Evolutionary conservation across 1,284 basidiomycete genomes (phyloP), one percentile per base, ranked within the genome.

Genomic region (Cryptococcus floricola): DNA sequence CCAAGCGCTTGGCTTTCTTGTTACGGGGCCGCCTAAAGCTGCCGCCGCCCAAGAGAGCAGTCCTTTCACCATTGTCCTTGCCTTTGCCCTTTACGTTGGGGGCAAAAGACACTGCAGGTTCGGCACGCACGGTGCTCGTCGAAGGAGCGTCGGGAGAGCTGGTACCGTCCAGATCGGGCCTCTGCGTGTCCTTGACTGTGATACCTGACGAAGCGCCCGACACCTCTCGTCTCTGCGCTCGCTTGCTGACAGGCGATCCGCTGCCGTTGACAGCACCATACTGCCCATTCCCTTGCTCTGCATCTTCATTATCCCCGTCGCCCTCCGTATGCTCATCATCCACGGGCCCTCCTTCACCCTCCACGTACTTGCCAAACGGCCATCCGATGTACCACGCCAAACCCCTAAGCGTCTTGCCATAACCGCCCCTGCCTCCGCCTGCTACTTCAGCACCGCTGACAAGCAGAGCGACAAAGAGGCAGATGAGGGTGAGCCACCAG

Each of bases 281-380:
- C 8, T 45, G 28, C 52, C 59, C 56, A 4, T 41, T 23, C 8
- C 25, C 55, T 4, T 55, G 44, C 16, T 62, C 64, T 4, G 62
- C 81, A 41, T 82, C 80, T 13, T 77, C 77, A 3, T 76, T 70
- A 5, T 75, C 76, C 44, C 61, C 59, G 18, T 55, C 56, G 16
- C 66, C 54, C 42, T 63, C 62, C 10, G 19, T 27, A 25, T 23
- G 9, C 25, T 46, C 44, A 10, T 46, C 44, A 19, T 46, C 66
- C 18, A 68, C 58, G 56, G 78, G 70, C 45, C 77, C 64, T 23
- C 83, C 72, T 58, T 89, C 88, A 5, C 93, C 91, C 75, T 98
- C 94, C 56, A 99, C 91, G 70, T 98, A 99, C 76, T 98, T 98
- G 39, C 91, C 95, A 73, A 99, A 99, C 1, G 96, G 96, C 96